Percentiles rank a stretch among this genome's conserved stretches.
Evolutionary conservation across 2,329 filamentous ascomycete genomes (phyloP).

Genomic region (Tolypocladium pustulatum): DNA sequence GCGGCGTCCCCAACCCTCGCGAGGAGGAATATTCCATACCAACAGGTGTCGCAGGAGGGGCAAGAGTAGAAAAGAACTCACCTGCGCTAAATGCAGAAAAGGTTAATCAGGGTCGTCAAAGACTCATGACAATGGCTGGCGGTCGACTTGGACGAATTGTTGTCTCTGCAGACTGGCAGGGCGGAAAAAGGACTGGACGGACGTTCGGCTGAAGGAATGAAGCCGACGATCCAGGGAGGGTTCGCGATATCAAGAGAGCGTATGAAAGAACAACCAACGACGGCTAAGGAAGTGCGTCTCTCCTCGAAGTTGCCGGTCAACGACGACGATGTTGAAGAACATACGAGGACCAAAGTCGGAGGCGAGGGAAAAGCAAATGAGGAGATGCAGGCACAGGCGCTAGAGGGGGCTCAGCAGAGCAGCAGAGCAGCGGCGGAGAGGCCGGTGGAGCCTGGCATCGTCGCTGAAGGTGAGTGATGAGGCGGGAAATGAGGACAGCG

Average conservation of each 20-base stretch:
- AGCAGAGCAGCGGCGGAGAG: background rate
- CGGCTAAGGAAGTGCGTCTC: background rate
- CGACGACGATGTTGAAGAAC: background rate
- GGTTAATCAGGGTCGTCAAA: background rate
- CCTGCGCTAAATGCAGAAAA: background rate
- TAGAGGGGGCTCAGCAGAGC: background rate
- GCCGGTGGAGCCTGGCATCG: background rate
- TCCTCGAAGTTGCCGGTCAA: background rate
- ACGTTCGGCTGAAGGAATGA: slow-evolving; percentile 23
- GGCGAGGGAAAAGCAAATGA: background rate
- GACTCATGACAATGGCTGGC: background rate
- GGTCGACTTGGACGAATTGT: background rate
- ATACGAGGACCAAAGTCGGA: background rate
- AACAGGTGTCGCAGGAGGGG: background rate
- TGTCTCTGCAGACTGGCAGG: slow-evolving; percentile 1
- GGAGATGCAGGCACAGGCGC: background rate
- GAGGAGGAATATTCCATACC: background rate
- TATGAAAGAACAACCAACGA: slow-evolving; percentile 1
- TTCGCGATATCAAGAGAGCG: background rate
- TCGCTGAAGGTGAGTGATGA: background rate
- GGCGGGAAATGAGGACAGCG: slow-evolving; percentile 6
- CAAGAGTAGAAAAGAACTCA: background rate
- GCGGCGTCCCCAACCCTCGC: background rate
- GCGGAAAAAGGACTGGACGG: slow-evolving; percentile 25
- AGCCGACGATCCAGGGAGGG: slow-evolving; percentile 16